Evolutionary conservation across 192 early-diverging fungal species (phyloP), one percentile per base, ranked within the genome.

Genomic region (Coemansia sp.): DNA sequence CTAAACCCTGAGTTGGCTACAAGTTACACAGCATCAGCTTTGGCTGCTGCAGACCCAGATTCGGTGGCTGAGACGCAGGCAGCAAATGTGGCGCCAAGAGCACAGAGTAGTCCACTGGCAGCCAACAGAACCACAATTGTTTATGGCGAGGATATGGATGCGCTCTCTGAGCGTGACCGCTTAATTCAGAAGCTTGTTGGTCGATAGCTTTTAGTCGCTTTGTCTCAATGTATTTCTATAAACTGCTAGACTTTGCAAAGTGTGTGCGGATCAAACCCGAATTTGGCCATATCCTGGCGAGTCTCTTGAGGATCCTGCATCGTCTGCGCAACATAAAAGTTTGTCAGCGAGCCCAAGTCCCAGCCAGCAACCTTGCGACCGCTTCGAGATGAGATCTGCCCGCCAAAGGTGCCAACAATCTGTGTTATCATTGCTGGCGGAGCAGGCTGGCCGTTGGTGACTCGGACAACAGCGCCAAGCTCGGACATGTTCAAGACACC

Each of bases 261-360:
- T 9, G 74, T 70, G 15, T 47, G 59, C 0, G 74, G 67, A 24
- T 82, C 68, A 57, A 82, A 76, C 2, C 79, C 79, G 49, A 82
- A 71, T 23, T 67, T 73, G 10, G 66, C 70, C 14, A 82, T 63
- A 28, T 82, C 79, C 18, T 52, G 57, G 52, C 79, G 79, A 1
- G 79, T 82, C 44, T 82, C 79, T 5, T 57, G 44, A 2, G 79
- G 79, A 21, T 82, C 79, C 20, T 82, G 67, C 28, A 82, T 50
- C 5, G 79, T 70, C 31, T 82, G 79, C 2, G 64, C 63, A 14
- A 82, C 49, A 28, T 69, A 82, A 38, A 82, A 82, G 36, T 54
- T 63, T 23, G 64, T 64, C 18, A 82, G 67, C 20, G 74, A 66
- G 23, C 53, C 55, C 2, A 67, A 6, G 57, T 65, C 56, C 74